Evolutionary conservation across 805 yeast genomes (phyloP), one percentile per base, ranked within the genome.

Genomic region (Zygotorulaspora florentina): DNA sequence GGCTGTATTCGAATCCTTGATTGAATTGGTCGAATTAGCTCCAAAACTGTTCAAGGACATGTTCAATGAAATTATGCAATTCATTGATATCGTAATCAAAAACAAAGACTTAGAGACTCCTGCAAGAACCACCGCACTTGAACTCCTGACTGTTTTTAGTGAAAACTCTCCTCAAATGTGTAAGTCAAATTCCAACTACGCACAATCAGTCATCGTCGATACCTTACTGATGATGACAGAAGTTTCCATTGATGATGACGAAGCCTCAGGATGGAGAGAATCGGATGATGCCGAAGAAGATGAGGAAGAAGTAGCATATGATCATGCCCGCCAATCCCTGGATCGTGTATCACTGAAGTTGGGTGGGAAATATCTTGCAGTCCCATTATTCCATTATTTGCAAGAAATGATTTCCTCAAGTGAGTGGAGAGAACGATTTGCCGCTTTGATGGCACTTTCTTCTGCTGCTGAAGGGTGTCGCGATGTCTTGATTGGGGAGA

Each of bases 381-480:
- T 82, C 15, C 95, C 96, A 13, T 72, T 93, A 46, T 93, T 93
- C 71, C 86, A 85, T 61, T 85, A 79, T 63, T 73, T 93, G 47
- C 96, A 96, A 15, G 80, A 78, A 46, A 87, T 93, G 96, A 67
- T 87, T 16, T 71, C 71, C 45, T 83, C 95, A 1, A 62, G 71
- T 27, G 77, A 80, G 50, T 93, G 99, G 99, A 83, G 95, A 65
- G 95, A 89, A 64, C 83, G 96, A 51, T 96, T 90, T 64, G 99
- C 96, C 18, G 96, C 97, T 1, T 70, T 93, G 45, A 93, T 93
- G 98, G 97, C 97, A 0, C 71, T 93, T 23, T 89, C 97, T 0
- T 83, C 96, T 4, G 96, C 96, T 17, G 97, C 97, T 33, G 99
- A 93, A 71, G 99, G 99, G 42, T 91, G 98, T 68, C 76, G 87